Conservation (phyloP, 2,329 filamentous ascomycete species). For the Orbilia blumenaviensis region DNA sequence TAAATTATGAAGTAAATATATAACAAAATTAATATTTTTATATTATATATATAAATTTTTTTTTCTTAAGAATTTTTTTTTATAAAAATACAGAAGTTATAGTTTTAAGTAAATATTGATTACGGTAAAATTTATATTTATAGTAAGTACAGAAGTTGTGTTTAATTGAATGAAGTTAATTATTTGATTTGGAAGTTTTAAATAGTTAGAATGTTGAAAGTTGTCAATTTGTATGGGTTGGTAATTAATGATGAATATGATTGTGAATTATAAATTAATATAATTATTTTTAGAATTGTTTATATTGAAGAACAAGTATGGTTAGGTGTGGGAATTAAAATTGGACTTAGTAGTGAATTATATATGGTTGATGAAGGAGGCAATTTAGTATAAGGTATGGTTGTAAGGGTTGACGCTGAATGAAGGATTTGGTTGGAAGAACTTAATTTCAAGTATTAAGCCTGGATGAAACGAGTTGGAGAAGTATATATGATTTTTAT, state of each 20-base stretch:
- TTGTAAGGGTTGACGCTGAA: neutral
- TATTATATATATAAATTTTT: too few species aligned
- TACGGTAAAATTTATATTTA: neutral
- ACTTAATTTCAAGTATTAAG: neutral
- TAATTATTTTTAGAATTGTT: too few species aligned
- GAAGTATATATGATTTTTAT: neutral
- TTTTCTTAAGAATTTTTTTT: too few species aligned
- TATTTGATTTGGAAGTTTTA: neutral
- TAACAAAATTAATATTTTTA: too few species aligned
- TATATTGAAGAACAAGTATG: too few species aligned
- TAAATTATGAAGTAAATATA: too few species aligned
- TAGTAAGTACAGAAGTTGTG: neutral
- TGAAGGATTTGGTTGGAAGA: neutral
- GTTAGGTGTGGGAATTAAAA: too few species aligned
- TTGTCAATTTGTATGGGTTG: neutral
- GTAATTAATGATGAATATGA: neutral
- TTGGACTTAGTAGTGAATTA: too few species aligned
- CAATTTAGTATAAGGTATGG: neutral
- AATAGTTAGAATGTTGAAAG: neutral
- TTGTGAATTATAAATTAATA: neutral
- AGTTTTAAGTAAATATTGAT: too few species aligned
- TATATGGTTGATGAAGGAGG: neutral
- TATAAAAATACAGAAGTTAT: too few species aligned
- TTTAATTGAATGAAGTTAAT: neutral
- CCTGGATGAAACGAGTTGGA: neutral